Percentiles rank a stretch among this genome's conserved stretches.
Conservation (phyloP, 139 green algal genomes). For the Pseudopediastrum boryanum region DNA sequence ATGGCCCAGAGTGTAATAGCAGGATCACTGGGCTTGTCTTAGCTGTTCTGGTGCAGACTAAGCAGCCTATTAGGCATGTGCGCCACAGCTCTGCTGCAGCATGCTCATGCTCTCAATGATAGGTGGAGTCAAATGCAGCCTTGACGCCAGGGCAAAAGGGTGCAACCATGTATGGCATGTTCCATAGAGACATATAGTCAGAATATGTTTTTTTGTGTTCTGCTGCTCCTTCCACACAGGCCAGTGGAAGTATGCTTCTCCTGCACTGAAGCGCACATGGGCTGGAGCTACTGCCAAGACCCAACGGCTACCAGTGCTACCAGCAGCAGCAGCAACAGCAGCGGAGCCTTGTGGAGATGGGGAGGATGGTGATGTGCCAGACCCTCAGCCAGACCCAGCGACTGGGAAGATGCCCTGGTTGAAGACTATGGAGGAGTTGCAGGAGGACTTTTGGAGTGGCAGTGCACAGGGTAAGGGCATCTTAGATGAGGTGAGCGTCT, state of each 20-base stretch:
- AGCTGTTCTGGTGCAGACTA: too few relatives aligned
- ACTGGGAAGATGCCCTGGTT: conserved; percentile 13
- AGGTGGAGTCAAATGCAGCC: too few relatives aligned
- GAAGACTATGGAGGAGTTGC: neutral
- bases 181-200: too few relatives aligned
- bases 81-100: too few relatives aligned
- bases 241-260: conserved; percentile 9
- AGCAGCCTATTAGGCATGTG: too few relatives aligned
- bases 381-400: neutral
- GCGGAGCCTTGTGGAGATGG: neutral
- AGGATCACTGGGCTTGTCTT: too few relatives aligned
- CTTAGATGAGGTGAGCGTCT: neutral
- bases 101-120: too few relatives aligned
- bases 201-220: too few relatives aligned
- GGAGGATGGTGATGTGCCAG: neutral
- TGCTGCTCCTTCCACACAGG: too few relatives aligned
- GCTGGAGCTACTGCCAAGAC: neutral
- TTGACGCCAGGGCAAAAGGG: too few relatives aligned
- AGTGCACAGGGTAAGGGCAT: conserved; percentile 6
- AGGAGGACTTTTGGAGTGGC: neutral
- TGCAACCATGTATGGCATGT: too few relatives aligned
- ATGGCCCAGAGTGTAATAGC: too few relatives aligned
- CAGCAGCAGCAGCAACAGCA: neutral
- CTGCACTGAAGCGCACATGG: neutral
- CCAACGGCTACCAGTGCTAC: neutral